Conservation (phyloP, 2,329 filamentous ascomycete genomes). For the Arthrobotrys megalospora region DNA sequence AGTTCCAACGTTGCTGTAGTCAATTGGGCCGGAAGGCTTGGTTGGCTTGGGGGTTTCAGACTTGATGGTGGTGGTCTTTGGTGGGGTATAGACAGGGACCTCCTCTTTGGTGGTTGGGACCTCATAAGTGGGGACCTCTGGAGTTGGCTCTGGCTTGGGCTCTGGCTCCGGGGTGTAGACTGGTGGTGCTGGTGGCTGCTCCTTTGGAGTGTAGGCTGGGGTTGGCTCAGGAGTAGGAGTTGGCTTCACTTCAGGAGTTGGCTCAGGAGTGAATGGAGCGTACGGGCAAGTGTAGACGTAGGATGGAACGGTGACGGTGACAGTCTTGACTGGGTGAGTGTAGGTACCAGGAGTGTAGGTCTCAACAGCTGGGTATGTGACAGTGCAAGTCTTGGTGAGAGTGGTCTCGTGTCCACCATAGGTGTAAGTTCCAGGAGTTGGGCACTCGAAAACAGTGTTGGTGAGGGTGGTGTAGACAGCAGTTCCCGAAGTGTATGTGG, state of each 20-base stretch:
- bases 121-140: constrained; percentile 42
- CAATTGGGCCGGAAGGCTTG: constrained; percentile 43
- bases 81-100: constrained; percentile 63
- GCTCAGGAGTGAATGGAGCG: constrained; percentile 67
- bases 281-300: constrained; percentile 81
- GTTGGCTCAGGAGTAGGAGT: constrained; percentile 43
- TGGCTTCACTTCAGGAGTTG: constrained; percentile 47
- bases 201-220: constrained; percentile 59
- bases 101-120: constrained; percentile 60
- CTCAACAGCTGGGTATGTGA: constrained; percentile 77
- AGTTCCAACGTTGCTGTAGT: constrained; percentile 64
- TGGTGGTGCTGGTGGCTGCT: constrained; percentile 41
- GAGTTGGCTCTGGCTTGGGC: constrained; percentile 25
- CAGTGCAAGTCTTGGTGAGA: constrained; percentile 71
- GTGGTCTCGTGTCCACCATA: constrained; percentile 78
- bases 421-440: constrained; percentile 81
- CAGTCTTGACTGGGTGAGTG: constrained; percentile 76
- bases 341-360: constrained; percentile 80
- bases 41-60: constrained; percentile 56
- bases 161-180: constrained; percentile 28
- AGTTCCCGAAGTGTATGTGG: constrained; percentile 73
- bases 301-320: constrained; percentile 79
- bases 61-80: constrained; percentile 63
- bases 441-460: constrained; percentile 81
- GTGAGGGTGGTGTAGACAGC: constrained; percentile 78